A percentile compares a stretch with the other conserved stretches of the same genome.
phyloP scores from a whole-genome alignment of 768 basidiomycete species.

The Trametes cingulata region DNA sequence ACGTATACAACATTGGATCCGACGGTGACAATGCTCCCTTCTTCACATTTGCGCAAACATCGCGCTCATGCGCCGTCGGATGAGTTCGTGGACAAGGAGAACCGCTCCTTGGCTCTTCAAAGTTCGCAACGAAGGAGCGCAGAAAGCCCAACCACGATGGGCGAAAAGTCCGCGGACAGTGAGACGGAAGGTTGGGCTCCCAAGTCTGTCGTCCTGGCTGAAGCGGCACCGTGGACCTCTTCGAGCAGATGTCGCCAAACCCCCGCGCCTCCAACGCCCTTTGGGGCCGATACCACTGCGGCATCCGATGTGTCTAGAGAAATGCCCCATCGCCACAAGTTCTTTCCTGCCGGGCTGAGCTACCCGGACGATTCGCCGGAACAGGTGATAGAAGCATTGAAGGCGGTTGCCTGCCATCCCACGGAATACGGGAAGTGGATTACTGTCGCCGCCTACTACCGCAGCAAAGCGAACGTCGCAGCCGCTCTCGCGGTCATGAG shows the following conservation, averaged over 20 bases:
- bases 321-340: slow-evolving; percentile 8
- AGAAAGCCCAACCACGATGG: background rate
- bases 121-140: background rate
- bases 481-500: slow-evolving; percentile 47
- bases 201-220: too few species aligned
- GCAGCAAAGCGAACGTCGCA: slow-evolving; percentile 45
- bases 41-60: too few species aligned
- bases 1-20: background rate
- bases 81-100: background rate
- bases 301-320: background rate
- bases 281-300: too few species aligned
- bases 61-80: background rate
- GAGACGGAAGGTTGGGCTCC: too few species aligned
- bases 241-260: background rate
- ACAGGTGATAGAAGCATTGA: slow-evolving; percentile 48
- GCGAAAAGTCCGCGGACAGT: background rate
- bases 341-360: slow-evolving; percentile 25
- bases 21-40: background rate
- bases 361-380: slow-evolving; percentile 29
- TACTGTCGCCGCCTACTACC: slow-evolving; percentile 54
- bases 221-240: too few species aligned
- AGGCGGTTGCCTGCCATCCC: slow-evolving; percentile 36
- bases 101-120: background rate
- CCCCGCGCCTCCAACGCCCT: too few species aligned
- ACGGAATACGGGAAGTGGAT: slow-evolving; percentile 55